Evolutionary conservation across 169 alveolate species (phyloP).

Genomic region (Neospora caninum): DNA sequence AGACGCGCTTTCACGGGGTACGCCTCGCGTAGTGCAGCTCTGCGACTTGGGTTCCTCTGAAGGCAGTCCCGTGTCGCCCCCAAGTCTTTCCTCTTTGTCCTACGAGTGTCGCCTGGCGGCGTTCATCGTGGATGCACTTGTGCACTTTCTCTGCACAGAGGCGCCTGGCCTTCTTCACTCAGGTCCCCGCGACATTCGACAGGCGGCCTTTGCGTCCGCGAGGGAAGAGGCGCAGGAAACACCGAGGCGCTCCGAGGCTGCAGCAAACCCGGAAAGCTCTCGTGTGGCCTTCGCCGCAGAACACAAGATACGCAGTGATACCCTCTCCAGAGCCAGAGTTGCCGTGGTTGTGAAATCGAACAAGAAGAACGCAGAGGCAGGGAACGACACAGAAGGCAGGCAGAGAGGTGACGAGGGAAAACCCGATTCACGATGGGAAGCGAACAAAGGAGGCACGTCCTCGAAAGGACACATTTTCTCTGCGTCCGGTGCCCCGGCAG

Average conservation of each 20-base stretch:
- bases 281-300: neutral
- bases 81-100: neutral
- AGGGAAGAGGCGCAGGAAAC: neutral
- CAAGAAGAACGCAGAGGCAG: neutral
- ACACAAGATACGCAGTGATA: neutral
- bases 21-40: neutral
- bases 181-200: neutral
- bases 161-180: neutral
- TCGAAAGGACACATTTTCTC: neutral
- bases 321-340: neutral
- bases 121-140: slow-evolving; percentile 18
- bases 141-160: neutral
- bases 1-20: neutral
- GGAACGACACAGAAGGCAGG: neutral
- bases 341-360: neutral
- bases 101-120: slow-evolving; percentile 39
- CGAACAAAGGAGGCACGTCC: neutral
- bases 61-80: neutral
- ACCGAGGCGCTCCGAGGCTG: neutral
- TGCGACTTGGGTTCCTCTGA: neutral
- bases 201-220: neutral
- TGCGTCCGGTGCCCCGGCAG: neutral
- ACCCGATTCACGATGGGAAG: too few relatives aligned
- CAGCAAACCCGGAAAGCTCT: neutral
- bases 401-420: neutral